Base-by-base conservation (phyloP, 1,139 yeast species). In the Geotrichum candidum region DNA sequence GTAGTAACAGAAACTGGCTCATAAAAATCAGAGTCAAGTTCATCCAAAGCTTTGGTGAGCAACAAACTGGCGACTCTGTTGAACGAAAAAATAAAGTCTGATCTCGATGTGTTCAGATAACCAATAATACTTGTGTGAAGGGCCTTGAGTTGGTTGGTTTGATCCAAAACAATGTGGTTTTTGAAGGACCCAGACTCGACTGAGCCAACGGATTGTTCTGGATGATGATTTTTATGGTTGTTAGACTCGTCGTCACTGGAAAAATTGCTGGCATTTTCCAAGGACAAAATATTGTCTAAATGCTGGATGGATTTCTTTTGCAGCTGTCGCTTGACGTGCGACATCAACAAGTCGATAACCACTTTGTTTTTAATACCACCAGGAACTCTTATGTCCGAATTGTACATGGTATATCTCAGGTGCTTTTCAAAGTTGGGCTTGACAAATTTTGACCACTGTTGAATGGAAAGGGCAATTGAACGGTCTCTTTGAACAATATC, bases 391-490 rank as follows among this genome's bases (percentile, higher is more conserved):
- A 92, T 80, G 73, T 94, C 96, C 0, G 99, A 97, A 64, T 81
- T 80, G 61, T 82, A 78, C 86, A 88, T 84, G 0, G 97, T 90
- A 2, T 96, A 95, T 64, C 81, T 82, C 27, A 94, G 87, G 68
- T 81, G 83, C 56, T 84, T 78, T 27, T 87, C 92, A 11, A 96
- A 92, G 72, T 91, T 90, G 18, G 99, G 99, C 72, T 92, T 94
- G 48, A 94, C 99, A 74, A 87, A 92, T 29, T 78, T 76, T 67
- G 88, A 87, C 98, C 98, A 94, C 72, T 94, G 99, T 65, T 84
- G 81, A 67, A 94, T 81, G 38, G 92, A 88, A 1, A 97, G 96
- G 2, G 77, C 79, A 52, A 92, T 77, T 68, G 91, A 96, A 65
- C 99, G 78, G 1, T 96, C 97, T 65, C 99, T 79, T 65, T 86